Evolutionary conservation across 495 filamentous ascomycete genomes (phyloP), one percentile per base, ranked within the genome.

Genomic region (Hypomontagnella monticulosa): DNA sequence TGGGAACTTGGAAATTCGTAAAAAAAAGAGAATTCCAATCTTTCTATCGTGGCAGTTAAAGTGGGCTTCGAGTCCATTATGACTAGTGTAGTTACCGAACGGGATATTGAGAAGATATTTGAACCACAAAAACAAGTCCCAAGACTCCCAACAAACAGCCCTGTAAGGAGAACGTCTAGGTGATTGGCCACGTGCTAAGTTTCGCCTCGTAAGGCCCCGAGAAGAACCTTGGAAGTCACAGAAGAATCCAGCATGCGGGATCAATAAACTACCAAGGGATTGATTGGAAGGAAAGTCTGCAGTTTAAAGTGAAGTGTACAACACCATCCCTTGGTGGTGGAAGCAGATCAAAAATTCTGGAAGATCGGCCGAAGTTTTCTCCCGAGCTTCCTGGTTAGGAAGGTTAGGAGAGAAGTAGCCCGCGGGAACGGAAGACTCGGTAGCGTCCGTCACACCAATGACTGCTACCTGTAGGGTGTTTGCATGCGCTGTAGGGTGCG

Each of bases 311-410:
- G 4, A 53, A 61, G 40, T 40, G 51, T 36, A 23, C 2, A 23
- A 47, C 4, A 19, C 30, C 36, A 42, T 51, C 34, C 10, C 8
- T 43, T 20, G 37, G 11, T 46, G 36, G 34, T 34, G 30, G 14
- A 14, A 44, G 14, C 41, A 12, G 57, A 60, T 46, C 34, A 42
- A 46, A 19, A 6, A 32, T 64, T 69, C 50, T 69, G 51, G 66
- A 69, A 69, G n/a, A 51, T 64, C 60, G 60, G 66, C 60, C 60
- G 37, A 69, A 55, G 50, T 69, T 69, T 64, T 69, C 66, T 63
- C 34, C 66, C 66, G 66, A 69, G 51, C 66, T 69, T 63, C 66
- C 66, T 47, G 11, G 30, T 61, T 59, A 32, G 60, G 66, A 63
- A 69, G 51, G 37, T 27, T 61, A 61, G 50, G 56, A 60, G 55